Evolutionary conservation across 345 rosid genomes (phyloP).

Genomic region (Eucalyptus cladocalyx): DNA sequence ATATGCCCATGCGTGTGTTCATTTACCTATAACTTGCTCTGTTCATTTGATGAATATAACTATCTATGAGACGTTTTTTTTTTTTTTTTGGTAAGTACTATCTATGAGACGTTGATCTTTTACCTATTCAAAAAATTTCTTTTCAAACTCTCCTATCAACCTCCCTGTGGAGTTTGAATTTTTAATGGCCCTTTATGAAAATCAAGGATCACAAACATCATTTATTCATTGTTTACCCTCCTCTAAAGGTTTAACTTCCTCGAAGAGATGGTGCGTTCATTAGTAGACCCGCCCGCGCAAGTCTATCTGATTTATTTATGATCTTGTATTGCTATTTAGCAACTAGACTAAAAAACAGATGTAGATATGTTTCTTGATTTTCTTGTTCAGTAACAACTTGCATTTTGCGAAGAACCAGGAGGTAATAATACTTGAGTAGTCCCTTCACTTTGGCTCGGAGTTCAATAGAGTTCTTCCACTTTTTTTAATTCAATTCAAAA

Average conservation of each 20-base stretch:
- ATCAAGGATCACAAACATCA: neutral
- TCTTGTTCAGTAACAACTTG: too few species aligned
- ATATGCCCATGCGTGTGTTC: neutral
- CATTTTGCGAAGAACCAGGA: too few species aligned
- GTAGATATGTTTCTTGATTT: too few species aligned
- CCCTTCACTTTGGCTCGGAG: too few species aligned
- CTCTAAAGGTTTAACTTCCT: too few species aligned
- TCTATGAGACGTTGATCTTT: neutral
- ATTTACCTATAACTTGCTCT: neutral
- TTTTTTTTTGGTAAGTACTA: too few species aligned
- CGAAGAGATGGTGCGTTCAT: neutral
- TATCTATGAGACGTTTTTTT: neutral
- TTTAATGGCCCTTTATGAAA: neutral
- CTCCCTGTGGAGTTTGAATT: neutral
- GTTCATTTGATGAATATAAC: neutral
- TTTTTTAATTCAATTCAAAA: too few species aligned
- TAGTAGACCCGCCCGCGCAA: too few species aligned
- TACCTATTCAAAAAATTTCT: neutral
- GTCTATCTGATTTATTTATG: too few species aligned
- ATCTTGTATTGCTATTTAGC: neutral
- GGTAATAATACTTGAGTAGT: too few species aligned
- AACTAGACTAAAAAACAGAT: neutral
- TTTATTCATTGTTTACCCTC: too few species aligned
- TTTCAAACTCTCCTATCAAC: neutral
- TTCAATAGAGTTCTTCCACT: too few species aligned